These are phyloP conservation scores for Arthrinium phaeospermum DNA, from an alignment of 2,329 filamentous ascomycete genomes.

Conservation along the genomic window DNA sequence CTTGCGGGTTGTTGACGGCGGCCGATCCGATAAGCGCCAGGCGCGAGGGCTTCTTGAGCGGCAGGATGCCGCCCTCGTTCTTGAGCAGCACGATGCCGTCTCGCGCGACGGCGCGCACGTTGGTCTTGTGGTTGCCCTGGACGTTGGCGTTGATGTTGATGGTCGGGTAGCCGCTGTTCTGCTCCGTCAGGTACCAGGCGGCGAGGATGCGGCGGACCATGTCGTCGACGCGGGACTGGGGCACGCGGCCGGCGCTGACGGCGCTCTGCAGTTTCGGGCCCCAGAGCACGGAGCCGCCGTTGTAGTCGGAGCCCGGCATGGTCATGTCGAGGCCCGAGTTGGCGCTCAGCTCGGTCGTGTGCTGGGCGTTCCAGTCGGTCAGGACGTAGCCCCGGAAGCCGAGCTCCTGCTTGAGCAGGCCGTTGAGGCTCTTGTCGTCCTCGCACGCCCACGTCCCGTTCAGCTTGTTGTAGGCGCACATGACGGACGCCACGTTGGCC, in stretches of 20 bases:
- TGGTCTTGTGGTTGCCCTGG: slow-evolving; percentile 64
- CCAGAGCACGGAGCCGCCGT: slow-evolving; percentile 60
- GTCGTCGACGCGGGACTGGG: slow-evolving; percentile 67
- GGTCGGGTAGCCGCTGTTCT: slow-evolving; percentile 55
- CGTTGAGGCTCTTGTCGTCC: slow-evolving; percentile 65
- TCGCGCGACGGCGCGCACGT: slow-evolving; percentile 61
- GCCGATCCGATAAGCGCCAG: slow-evolving; percentile 69
- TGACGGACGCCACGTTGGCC: slow-evolving; percentile 68
- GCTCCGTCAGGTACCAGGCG: slow-evolving; percentile 63
- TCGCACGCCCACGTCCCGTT: slow-evolving; percentile 73
- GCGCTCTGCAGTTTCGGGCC: slow-evolving; percentile 58
- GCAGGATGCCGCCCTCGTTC: slow-evolving; percentile 63
- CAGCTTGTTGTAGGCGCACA: slow-evolving; percentile 78
- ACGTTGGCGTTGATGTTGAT: slow-evolving; percentile 61
- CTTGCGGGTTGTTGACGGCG: slow-evolving; percentile 63
- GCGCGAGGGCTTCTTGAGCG: slow-evolving; percentile 58
- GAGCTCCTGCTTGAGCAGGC: slow-evolving; percentile 71
- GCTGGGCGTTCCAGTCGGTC: slow-evolving; percentile 78
- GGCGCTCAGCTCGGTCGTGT: slow-evolving; percentile 70
- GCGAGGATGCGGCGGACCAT: slow-evolving; percentile 70
- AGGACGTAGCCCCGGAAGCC: slow-evolving; percentile 71
- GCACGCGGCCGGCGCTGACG: slow-evolving; percentile 62
- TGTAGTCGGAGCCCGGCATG: slow-evolving; percentile 74
- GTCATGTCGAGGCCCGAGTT: slow-evolving; percentile 79
- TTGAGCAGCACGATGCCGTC: slow-evolving; percentile 71